Percentiles rank a stretch among this genome's conserved stretches.
Conservation (phyloP, 2,329 filamentous ascomycete species). For the Aureobasidium sp. region DNA sequence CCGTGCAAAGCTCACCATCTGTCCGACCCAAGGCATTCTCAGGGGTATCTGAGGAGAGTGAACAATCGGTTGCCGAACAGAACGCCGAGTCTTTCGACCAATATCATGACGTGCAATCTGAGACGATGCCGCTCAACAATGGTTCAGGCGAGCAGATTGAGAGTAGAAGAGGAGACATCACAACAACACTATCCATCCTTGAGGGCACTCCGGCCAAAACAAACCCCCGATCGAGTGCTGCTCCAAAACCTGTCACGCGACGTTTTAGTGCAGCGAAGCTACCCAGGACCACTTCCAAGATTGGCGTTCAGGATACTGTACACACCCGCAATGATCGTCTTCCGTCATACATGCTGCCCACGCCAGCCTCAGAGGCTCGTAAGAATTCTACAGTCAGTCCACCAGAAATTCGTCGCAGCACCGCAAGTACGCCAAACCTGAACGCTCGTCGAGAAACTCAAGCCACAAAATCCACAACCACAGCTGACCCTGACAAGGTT, state of each 20-base stretch:
- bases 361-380: conserved; percentile 9
- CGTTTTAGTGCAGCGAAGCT: neutral
- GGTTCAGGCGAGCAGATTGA: neutral
- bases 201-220: conserved; percentile 17
- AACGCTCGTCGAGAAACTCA: neutral
- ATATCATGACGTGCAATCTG: too few relatives aligned
- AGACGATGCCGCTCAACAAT: neutral
- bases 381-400: neutral
- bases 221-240: neutral
- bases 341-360: conserved; percentile 9
- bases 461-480: neutral
- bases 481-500: too few relatives aligned
- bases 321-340: neutral
- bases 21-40: neutral
- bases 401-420: neutral
- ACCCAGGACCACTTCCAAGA: neutral
- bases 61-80: neutral
- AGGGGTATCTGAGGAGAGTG: neutral
- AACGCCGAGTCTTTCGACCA: neutral
- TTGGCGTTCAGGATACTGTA: neutral
- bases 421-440: neutral
- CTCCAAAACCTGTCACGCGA: neutral
- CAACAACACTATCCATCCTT: conserved; percentile 16
- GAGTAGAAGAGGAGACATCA: conserved; percentile 12
- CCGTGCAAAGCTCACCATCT: conserved; percentile 5